These are phyloP conservation scores for Arctostaphylos glauca DNA, from an alignment of 148 eudicot genomes.

Conservation along the genomic window DNA sequence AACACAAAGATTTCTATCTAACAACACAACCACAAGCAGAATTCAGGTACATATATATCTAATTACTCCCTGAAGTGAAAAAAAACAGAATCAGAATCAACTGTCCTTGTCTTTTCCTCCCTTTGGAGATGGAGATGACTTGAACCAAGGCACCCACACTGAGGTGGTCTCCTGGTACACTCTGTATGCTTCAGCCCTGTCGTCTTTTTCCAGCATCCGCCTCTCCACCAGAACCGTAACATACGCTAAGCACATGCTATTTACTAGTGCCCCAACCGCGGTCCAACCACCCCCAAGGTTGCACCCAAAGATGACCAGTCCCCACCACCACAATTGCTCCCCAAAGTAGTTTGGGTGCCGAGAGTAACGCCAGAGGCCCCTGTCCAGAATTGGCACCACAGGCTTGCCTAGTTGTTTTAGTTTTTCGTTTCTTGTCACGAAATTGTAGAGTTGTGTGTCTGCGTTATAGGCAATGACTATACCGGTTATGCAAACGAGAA, in stretches of 20 bases:
- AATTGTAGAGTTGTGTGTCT: slow-evolving; percentile 77
- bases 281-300: slow-evolving; percentile 65
- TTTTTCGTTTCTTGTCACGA: slow-evolving; percentile 43
- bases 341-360: slow-evolving; percentile 94
- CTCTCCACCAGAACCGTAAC: slow-evolving; percentile 84
- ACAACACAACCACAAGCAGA: background rate
- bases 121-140: slow-evolving; percentile 34
- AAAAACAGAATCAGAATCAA: slow-evolving; percentile 11
- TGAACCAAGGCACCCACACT: slow-evolving; percentile 92
- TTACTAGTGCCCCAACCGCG: slow-evolving; percentile 60
- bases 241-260: slow-evolving; percentile 69
- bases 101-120: slow-evolving; percentile 52
- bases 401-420: slow-evolving; percentile 51
- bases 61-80: background rate
- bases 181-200: slow-evolving; percentile 69
- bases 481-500: slow-evolving; percentile 53
- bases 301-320: slow-evolving; percentile 71
- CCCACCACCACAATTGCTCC: slow-evolving; percentile 99
- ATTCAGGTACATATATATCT: background rate
- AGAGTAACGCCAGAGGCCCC: slow-evolving; percentile 80
- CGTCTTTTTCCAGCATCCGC: slow-evolving; percentile 58
- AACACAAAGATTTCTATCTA: background rate
- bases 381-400: slow-evolving; percentile 49
- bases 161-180: slow-evolving; percentile 78
- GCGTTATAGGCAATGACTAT: slow-evolving; percentile 60